Evolutionary conservation across 768 basidiomycete species (phyloP).

Genomic region (Tubosaeta brunneosetosa): DNA sequence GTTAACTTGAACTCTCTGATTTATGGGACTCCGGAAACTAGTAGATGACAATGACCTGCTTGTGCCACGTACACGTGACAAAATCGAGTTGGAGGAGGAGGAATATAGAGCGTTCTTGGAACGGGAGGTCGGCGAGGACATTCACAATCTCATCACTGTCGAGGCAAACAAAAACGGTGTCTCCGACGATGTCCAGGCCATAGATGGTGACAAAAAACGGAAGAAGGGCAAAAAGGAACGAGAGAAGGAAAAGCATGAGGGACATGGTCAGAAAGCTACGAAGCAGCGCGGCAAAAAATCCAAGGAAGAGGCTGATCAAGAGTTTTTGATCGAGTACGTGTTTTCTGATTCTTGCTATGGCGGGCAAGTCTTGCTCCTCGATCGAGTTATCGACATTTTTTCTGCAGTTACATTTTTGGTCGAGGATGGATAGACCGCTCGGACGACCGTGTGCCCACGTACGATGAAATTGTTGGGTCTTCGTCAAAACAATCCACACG

Average conservation of each 20-base stretch:
- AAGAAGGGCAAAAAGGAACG: constrained; percentile 32
- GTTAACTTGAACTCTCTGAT: not conserved
- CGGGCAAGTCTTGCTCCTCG: too few relatives aligned
- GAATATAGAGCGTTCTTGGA: constrained; percentile 82
- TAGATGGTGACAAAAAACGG: constrained; percentile 28
- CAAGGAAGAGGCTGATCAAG: constrained; percentile 69
- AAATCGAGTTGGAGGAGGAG: constrained; percentile 72
- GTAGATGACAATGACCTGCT: constrained; percentile 65
- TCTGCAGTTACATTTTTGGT: constrained; percentile 84
- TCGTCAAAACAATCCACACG: constrained; percentile 26
- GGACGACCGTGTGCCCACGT: constrained; percentile 73
- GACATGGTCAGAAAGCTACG: constrained; percentile 19
- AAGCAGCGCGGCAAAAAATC: constrained; percentile 24
- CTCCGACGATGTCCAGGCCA: constrained; percentile 23
- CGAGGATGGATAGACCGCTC: constrained; percentile 94
- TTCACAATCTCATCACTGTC: constrained; percentile 62
- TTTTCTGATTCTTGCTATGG: not conserved
- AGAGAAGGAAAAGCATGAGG: constrained; percentile 19
- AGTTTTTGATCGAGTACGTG: constrained; percentile 85
- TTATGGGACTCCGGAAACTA: constrained; percentile 12
- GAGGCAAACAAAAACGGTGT: constrained; percentile 20
- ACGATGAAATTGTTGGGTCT: constrained; percentile 65
- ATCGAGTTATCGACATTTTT: constrained; percentile 1
- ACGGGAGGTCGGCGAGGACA: constrained; percentile 73
- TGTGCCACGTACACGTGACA: constrained; percentile 69